Percentiles rank a stretch among this genome's conserved stretches.
phyloP scores from a whole-genome alignment of 2,329 filamentous ascomycete species.

The Alternaria rosae region DNA sequence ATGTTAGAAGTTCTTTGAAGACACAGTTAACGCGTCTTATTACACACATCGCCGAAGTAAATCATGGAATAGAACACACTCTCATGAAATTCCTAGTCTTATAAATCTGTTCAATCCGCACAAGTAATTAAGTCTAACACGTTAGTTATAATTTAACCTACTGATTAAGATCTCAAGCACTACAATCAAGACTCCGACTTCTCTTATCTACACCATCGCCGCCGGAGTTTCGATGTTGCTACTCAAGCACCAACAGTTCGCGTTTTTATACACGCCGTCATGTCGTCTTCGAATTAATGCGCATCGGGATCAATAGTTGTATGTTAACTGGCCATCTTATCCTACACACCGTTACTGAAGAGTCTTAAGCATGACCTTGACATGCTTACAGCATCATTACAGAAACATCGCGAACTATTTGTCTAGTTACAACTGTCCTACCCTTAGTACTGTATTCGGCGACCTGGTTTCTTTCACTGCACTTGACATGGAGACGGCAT shows the following conservation, averaged over 20 bases:
- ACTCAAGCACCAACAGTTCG: neutral
- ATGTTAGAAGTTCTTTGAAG: rapidly evolving
- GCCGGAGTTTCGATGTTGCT: neutral
- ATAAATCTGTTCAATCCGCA: rapidly evolving
- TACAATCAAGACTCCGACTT: rapidly evolving
- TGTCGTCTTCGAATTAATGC: neutral
- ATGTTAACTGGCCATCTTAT: rapidly evolving
- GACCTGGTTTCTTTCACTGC: too few species aligned
- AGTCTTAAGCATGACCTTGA: neutral
- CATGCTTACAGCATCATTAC: neutral
- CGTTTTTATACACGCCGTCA: rapidly evolving
- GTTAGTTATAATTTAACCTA: neutral
- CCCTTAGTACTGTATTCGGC: too few species aligned
- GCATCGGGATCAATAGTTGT: neutral
- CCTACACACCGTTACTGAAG: neutral
- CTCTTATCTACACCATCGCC: neutral
- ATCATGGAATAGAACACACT: neutral
- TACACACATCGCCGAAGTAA: neutral
- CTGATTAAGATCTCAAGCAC: rapidly evolving
- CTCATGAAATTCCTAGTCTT: too few species aligned
- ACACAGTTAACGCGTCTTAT: neutral
- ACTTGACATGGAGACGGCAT: rapidly evolving
- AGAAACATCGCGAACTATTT: neutral
- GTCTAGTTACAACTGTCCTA: rapidly evolving
- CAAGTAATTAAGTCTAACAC: rapidly evolving